Conservation (phyloP, 139 green algal species). For the Chlamydomonas sphaeroides region DNA sequence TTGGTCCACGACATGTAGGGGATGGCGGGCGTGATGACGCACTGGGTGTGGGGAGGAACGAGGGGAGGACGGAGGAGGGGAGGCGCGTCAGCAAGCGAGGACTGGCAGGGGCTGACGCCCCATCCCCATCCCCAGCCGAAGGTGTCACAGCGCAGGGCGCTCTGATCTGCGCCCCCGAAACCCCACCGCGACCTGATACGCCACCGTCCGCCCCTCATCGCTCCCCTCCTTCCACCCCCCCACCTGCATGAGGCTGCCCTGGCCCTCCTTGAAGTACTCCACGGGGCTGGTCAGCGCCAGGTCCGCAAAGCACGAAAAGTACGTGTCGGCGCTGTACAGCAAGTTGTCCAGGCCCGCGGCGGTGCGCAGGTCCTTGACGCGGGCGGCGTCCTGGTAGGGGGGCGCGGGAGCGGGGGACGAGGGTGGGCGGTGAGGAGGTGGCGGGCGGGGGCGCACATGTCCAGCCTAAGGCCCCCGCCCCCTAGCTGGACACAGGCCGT, state of each 20-base stretch:
- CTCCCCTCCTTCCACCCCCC: too few species aligned
- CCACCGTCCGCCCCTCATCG: too few species aligned
- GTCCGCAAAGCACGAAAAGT: slow-evolving; percentile 98
- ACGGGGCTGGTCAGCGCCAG: slow-evolving; percentile 90
- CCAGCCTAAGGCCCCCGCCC: too few species aligned
- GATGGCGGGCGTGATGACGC: slow-evolving; percentile 92
- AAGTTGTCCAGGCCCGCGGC: slow-evolving; percentile 92
- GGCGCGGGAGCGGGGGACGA: background rate
- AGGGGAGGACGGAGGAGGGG: background rate
- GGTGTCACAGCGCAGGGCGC: too few species aligned
- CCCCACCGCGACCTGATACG: too few species aligned
- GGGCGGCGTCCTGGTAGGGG: background rate
- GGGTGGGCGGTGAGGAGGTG: background rate
- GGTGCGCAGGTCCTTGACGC: slow-evolving; percentile 45
- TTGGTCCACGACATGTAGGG: slow-evolving; percentile 94
- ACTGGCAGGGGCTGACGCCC: too few species aligned
- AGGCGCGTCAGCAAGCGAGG: too few species aligned
- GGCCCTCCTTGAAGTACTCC: slow-evolving; percentile 92
- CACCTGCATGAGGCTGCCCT: slow-evolving; percentile 81
- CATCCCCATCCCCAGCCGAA: too few species aligned
- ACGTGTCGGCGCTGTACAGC: slow-evolving; percentile 87
- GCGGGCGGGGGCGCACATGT: too few species aligned
- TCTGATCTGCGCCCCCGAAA: too few species aligned
- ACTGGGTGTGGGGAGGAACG: slow-evolving; percentile 57
- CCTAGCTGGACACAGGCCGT: too few species aligned